These are phyloP conservation scores for Xylaria grammica DNA, from an alignment of 495 filamentous ascomycete genomes.

Conservation along the genomic window DNA sequence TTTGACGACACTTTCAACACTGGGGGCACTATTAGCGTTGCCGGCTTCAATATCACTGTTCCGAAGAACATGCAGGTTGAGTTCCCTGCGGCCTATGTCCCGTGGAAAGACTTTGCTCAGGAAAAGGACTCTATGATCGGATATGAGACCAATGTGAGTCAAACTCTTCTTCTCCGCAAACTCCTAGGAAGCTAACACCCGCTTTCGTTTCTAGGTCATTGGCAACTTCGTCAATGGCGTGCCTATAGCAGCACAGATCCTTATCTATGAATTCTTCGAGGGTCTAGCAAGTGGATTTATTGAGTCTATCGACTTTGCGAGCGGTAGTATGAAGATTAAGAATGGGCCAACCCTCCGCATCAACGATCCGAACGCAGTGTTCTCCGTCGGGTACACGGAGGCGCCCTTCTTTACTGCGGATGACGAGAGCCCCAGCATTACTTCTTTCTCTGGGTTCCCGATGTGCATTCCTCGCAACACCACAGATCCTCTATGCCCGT, in stretches of 20 bases:
- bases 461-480: constrained; percentile 47
- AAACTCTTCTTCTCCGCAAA: not conserved
- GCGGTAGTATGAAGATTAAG: constrained; percentile 39
- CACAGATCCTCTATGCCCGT: constrained; percentile 41
- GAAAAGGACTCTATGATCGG: constrained; percentile 30
- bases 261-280: constrained; percentile 36
- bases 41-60: constrained; percentile 43
- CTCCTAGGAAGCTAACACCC: not conserved
- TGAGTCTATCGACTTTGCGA: constrained; percentile 34
- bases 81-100: constrained; percentile 46
- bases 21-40: constrained; percentile 44
- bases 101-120: constrained; percentile 42
- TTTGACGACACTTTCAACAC: constrained; percentile 40
- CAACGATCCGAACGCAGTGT: constrained; percentile 50
- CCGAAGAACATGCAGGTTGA: constrained; percentile 48
- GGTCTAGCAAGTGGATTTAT: constrained; percentile 42
- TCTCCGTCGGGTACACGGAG: constrained; percentile 33
- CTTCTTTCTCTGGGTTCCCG: constrained; percentile 47
- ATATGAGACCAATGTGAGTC: constrained; percentile 40
- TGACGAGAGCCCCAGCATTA: constrained; percentile 44
- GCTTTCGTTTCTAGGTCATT: constrained; percentile 28
- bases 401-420: constrained; percentile 46
- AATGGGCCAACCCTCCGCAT: constrained; percentile 46
- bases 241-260: constrained; percentile 45
- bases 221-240: constrained; percentile 44